Percentiles rank a stretch among this genome's conserved stretches.
These are phyloP conservation scores for Populus deltoides DNA, from an alignment of 345 rosid genomes.

Conservation along the genomic window DNA sequence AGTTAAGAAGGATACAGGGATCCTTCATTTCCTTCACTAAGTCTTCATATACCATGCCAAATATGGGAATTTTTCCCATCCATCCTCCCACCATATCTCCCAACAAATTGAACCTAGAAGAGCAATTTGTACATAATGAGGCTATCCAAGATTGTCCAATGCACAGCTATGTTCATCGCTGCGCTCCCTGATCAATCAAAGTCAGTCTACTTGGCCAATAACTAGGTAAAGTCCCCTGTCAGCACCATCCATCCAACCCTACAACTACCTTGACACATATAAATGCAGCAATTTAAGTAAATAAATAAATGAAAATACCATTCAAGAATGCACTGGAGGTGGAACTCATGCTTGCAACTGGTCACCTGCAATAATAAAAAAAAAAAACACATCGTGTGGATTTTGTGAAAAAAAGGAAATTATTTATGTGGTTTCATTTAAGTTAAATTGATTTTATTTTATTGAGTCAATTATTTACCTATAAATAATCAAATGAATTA, in stretches of 20 bases:
- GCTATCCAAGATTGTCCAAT: background rate
- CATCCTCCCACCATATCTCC: too few relatives aligned
- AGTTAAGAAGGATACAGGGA: too few relatives aligned
- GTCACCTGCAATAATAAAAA: constrained; percentile 49
- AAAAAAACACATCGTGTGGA: too few relatives aligned
- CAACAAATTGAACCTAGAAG: too few relatives aligned
- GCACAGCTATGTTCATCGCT: background rate
- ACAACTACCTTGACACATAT: background rate
- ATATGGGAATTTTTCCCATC: too few relatives aligned
- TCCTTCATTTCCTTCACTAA: too few relatives aligned
- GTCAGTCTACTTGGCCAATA: background rate
- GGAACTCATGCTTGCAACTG: constrained; percentile 94
- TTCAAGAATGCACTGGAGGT: constrained; percentile 96
- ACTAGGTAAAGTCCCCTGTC: background rate
- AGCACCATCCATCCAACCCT: background rate
- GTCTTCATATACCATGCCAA: too few relatives aligned
- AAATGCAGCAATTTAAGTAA: background rate
- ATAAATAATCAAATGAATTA: background rate
- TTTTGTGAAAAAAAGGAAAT: too few relatives aligned
- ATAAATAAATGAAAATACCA: constrained; percentile 47
- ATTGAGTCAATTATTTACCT: too few relatives aligned
- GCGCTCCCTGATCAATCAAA: background rate
- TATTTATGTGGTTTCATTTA: too few relatives aligned
- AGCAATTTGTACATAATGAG: too few relatives aligned
- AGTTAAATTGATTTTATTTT: too few relatives aligned